A percentile compares a stretch with the other conserved stretches of the same genome.
phyloP scores from a whole-genome alignment of 306 rosid genomes.

The Acacia crassicarpa region DNA sequence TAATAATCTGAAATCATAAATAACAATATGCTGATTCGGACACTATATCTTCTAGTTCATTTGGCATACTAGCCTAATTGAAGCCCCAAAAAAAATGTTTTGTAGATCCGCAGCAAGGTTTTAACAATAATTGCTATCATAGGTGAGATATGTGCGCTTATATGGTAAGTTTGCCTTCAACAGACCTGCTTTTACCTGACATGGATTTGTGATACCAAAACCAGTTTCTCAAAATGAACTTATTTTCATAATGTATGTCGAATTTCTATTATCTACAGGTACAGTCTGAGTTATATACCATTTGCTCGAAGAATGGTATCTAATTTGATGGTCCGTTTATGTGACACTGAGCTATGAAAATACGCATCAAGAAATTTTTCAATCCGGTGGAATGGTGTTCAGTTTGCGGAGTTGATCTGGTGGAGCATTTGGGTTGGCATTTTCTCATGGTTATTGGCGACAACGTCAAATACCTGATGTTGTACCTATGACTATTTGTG shows the following conservation, averaged over 20 bases:
- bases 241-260: neutral
- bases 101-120: constrained; percentile 82
- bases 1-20: neutral
- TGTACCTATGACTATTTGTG: neutral
- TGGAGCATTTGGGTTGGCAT: constrained; percentile 4
- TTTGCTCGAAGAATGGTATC: constrained; percentile 98
- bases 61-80: neutral
- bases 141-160: constrained; percentile 79
- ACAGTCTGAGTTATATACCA: constrained; percentile 91
- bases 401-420: constrained; percentile 2
- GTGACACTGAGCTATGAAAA: constrained; percentile 79
- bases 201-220: constrained; percentile 26
- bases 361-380: neutral
- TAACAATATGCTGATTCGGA: constrained; percentile 13
- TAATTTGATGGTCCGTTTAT: constrained; percentile 74
- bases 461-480: neutral
- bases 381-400: constrained; percentile 23
- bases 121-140: constrained; percentile 76
- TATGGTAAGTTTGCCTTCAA: constrained; percentile 63
- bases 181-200: constrained; percentile 12
- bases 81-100: neutral
- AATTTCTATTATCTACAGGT: constrained; percentile 58
- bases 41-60: neutral
- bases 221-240: constrained; percentile 19
- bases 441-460: neutral